Evolutionary conservation across 164 flowering plant species (phyloP).

Genomic region (Litsea cubeba): DNA sequence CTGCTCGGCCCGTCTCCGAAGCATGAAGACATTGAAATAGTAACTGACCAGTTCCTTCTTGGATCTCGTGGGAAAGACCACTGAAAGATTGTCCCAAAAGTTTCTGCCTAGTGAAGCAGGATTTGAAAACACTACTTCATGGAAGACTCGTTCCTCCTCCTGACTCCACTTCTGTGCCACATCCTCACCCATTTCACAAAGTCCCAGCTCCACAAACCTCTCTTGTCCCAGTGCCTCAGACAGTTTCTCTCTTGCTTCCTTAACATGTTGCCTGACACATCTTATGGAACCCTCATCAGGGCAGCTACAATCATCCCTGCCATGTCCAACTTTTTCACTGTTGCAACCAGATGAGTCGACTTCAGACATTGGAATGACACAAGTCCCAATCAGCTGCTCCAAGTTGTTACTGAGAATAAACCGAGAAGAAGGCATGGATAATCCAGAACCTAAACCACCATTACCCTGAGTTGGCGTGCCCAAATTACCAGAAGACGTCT

Average conservation of each 20-base stretch:
- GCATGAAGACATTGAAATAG: constrained; percentile 81
- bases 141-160: constrained; percentile 57
- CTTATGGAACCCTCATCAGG: constrained; percentile 48
- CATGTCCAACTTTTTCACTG: constrained; percentile 21
- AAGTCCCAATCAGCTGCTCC: constrained; percentile 37
- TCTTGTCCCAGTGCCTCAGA: constrained; percentile 37
- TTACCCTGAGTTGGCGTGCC: too few species aligned
- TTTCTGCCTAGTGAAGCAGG: constrained; percentile 50
- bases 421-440: neutral
- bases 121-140: constrained; percentile 48
- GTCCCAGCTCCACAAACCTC: constrained; percentile 46
- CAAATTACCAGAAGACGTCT: neutral
- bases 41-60: constrained; percentile 62
- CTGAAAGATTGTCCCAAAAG: constrained; percentile 51
- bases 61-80: constrained; percentile 42
- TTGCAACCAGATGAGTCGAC: constrained; percentile 6
- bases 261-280: constrained; percentile 61
- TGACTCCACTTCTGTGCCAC: constrained; percentile 57
- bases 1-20: constrained; percentile 59
- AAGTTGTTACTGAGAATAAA: constrained; percentile 1
- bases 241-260: constrained; percentile 52
- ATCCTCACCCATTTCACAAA: constrained; percentile 64
- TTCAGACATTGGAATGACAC: constrained; percentile 50
- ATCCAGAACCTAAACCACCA: constrained; percentile 6
- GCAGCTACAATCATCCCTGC: constrained; percentile 50